Conservation (phyloP, 352 stramenopile genomes). For the Globisporangium megalacanthum region DNA sequence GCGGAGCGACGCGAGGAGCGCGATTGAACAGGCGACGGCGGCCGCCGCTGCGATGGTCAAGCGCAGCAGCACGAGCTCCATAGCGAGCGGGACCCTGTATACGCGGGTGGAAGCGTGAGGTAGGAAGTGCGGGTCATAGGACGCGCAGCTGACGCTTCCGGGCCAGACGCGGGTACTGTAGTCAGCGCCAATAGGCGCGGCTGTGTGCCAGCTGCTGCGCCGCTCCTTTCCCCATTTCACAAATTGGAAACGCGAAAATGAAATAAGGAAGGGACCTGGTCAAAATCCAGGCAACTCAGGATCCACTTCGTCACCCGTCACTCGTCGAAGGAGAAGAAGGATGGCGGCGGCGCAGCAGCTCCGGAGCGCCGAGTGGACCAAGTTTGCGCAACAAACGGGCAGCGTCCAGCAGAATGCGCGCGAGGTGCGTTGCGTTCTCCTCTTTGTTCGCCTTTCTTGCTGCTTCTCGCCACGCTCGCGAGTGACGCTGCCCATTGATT, state of each 20-base stretch:
- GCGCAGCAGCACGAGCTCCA: conserved; percentile 18
- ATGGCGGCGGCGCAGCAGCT: conserved; percentile 10
- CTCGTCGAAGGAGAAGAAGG: not conserved
- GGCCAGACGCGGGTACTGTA: too few relatives aligned
- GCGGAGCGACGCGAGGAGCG: conserved; percentile 37
- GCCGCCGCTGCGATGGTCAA: conserved; percentile 27
- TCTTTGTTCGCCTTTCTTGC: too few relatives aligned
- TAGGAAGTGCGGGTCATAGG: conserved; percentile 7
- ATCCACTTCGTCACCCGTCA: not conserved
- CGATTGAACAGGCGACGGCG: conserved; percentile 24
- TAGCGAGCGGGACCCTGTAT: conserved; percentile 7
- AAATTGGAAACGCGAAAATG: not conserved
- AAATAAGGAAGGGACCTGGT: not conserved
- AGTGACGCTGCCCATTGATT: too few relatives aligned
- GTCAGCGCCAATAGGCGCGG: too few relatives aligned
- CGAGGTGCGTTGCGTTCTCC: conserved; percentile 2
- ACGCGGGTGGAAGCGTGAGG: not conserved
- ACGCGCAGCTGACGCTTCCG: too few relatives aligned
- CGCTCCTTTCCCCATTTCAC: not conserved
- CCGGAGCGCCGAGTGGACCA: conserved; percentile 18
- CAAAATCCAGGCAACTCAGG: too few relatives aligned
- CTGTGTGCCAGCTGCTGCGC: too few relatives aligned
- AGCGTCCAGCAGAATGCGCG: conserved; percentile 13
- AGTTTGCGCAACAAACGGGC: conserved; percentile 18
- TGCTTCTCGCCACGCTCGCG: too few relatives aligned